These are phyloP conservation scores for Colletotrichum spinosum DNA, from an alignment of 2,329 filamentous ascomycete species.

Conservation along the genomic window DNA sequence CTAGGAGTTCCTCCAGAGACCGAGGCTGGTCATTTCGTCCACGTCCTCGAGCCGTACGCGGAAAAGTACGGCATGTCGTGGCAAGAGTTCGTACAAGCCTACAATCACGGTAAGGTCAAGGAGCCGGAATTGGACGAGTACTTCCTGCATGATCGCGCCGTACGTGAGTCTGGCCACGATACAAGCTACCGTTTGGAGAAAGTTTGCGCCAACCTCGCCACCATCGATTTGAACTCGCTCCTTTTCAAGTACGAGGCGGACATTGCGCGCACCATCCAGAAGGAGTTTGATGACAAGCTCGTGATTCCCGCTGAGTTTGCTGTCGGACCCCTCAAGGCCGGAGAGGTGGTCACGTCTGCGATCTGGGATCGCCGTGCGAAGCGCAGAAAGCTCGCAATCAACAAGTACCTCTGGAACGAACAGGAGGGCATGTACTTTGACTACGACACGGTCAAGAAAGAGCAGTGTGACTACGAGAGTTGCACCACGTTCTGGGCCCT, in stretches of 20 bases:
- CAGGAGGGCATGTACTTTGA: conserved; percentile 97
- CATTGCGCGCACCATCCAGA: conserved; percentile 87
- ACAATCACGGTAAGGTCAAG: conserved; percentile 80
- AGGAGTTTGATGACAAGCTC: conserved; percentile 84
- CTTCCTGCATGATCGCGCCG: conserved; percentile 94
- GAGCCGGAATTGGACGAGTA: conserved; percentile 95
- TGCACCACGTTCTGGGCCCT: conserved; percentile 97
- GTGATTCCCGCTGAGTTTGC: conserved; percentile 87
- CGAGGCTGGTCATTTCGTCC: conserved; percentile 86
- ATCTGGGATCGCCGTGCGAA: conserved; percentile 91
- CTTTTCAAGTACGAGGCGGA: conserved; percentile 98
- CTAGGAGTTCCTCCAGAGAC: conserved; percentile 91
- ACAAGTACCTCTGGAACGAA: conserved; percentile 95
- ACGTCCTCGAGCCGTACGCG: conserved; percentile 84
- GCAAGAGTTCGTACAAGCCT: conserved; percentile 86
- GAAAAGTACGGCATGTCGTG: conserved; percentile 87
- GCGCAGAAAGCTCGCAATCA: conserved; percentile 84
- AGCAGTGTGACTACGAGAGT: conserved; percentile 87
- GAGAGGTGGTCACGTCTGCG: conserved; percentile 83
- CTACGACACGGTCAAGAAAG: conserved; percentile 86
- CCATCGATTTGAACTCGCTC: conserved; percentile 93
- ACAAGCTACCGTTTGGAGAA: conserved; percentile 94
- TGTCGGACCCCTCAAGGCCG: conserved; percentile 72
- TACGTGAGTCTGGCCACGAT: conserved; percentile 96
- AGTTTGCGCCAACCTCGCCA: conserved; percentile 88